Conservation (phyloP, 164 flowering plant species). For the Nymphaea thermarum region DNA sequence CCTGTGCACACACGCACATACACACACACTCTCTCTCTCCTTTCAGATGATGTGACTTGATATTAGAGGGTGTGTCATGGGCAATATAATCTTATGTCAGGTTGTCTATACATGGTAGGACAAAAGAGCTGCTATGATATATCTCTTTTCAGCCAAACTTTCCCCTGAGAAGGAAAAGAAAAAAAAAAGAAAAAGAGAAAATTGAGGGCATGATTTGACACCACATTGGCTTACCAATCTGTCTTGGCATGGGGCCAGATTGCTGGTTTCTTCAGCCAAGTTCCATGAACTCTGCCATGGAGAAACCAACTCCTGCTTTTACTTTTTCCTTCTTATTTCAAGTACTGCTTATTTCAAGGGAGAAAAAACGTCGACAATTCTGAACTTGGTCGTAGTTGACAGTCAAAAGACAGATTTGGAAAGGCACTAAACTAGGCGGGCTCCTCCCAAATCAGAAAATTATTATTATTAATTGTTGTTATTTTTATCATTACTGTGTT, state of each 20-base stretch:
- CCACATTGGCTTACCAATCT: not conserved
- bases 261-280: not conserved
- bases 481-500: too few species aligned
- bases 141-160: not conserved
- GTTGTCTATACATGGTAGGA: not conserved
- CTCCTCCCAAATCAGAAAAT: too few species aligned
- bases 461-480: too few species aligned
- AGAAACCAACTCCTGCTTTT: too few species aligned
- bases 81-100: not conserved
- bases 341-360: not conserved
- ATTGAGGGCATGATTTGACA: not conserved
- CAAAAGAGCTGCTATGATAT: not conserved
- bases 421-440: too few species aligned
- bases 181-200: not conserved
- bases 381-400: not conserved
- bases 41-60: not conserved
- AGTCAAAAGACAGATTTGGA: too few species aligned
- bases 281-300: not conserved
- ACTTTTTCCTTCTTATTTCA: not conserved
- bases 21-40: too few species aligned
- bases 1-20: too few species aligned
- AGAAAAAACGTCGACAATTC: not conserved
- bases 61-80: not conserved
- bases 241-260: not conserved
- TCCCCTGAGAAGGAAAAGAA: not conserved